A percentile compares a stretch with the other conserved stretches of the same genome.
Conservation (phyloP, 192 early-diverging fungal species). For the Coemansia sp. region DNA sequence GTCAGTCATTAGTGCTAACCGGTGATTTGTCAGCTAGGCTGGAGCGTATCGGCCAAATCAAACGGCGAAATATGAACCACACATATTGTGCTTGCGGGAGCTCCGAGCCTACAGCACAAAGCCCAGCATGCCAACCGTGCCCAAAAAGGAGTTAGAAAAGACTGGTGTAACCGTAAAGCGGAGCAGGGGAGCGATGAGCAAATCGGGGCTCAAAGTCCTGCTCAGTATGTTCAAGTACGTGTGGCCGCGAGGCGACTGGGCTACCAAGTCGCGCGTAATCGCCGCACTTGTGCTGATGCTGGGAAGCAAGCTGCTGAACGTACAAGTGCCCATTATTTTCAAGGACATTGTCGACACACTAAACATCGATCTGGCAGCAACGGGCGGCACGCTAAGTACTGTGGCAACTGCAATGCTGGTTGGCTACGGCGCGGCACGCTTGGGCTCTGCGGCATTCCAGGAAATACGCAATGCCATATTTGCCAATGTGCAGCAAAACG, state of each 20-base stretch:
- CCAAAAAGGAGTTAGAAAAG: not conserved
- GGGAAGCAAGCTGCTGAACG: conserved; percentile 81
- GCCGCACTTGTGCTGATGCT: conserved; percentile 80
- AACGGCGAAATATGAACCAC: not conserved
- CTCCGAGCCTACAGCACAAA: conserved; percentile 3
- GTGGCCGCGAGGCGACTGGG: conserved; percentile 88
- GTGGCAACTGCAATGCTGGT: conserved; percentile 90
- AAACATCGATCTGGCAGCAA: conserved; percentile 61
- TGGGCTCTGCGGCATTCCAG: conserved; percentile 77
- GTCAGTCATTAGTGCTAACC: not conserved
- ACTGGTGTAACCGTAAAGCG: conserved; percentile 1
- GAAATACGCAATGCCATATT: conserved; percentile 95
- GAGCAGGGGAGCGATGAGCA: conserved; percentile 44
- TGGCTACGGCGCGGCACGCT: conserved; percentile 89
- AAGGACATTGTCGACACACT: conserved; percentile 89
- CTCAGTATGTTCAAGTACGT: conserved; percentile 73
- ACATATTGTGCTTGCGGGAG: conserved; percentile 1
- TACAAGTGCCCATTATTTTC: conserved; percentile 95
- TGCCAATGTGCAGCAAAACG: conserved; percentile 88
- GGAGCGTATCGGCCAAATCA: not conserved
- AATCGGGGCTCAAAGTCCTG: conserved; percentile 59
- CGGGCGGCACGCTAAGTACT: conserved; percentile 65
- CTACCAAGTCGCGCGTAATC: conserved; percentile 84
- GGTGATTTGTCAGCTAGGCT: not conserved
- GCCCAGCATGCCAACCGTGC: not conserved